Conservation (phyloP, 345 rosid genomes). For the Luvunga scandens region DNA sequence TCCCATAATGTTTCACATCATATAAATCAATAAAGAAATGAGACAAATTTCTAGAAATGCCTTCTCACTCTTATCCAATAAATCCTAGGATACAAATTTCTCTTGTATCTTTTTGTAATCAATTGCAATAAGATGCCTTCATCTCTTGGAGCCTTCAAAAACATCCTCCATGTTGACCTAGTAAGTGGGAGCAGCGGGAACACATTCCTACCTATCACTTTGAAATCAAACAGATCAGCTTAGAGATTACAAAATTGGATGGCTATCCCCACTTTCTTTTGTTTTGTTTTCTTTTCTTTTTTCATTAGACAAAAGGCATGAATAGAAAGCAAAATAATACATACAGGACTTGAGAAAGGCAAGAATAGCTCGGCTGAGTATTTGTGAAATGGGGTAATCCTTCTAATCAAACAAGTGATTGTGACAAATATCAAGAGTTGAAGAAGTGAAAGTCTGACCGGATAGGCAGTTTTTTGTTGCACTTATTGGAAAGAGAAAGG, state of each 20-base stretch:
- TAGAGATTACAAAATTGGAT: conserved; percentile 13
- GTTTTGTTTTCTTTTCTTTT: too few species aligned
- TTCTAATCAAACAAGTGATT: conserved; percentile 15
- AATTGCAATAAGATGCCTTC: conserved; percentile 16
- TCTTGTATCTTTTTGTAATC: background rate
- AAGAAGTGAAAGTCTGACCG: conserved; percentile 18
- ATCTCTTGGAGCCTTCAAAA: background rate
- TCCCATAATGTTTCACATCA: background rate
- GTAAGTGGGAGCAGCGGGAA: background rate
- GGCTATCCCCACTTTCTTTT: background rate
- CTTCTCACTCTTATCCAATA: conserved; percentile 6
- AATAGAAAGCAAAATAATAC: background rate
- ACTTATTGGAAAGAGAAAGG: conserved; percentile 25
- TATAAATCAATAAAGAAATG: conserved; percentile 8
- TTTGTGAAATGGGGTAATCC: conserved; percentile 2
- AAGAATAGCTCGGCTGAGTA: background rate
- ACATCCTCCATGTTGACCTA: background rate
- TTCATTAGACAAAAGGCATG: background rate
- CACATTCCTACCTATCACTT: conserved; percentile 7
- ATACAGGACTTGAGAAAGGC: background rate
- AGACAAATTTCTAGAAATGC: conserved; percentile 7
- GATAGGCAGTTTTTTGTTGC: conserved; percentile 12
- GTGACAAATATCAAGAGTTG: conserved; percentile 7
- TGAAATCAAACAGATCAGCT: conserved; percentile 12
- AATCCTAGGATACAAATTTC: conserved; percentile 2